A percentile compares a stretch with the other conserved stretches of the same genome.
Evolutionary conservation across 257 asterid species (phyloP).

Genomic region (Solanum etuberosum): DNA sequence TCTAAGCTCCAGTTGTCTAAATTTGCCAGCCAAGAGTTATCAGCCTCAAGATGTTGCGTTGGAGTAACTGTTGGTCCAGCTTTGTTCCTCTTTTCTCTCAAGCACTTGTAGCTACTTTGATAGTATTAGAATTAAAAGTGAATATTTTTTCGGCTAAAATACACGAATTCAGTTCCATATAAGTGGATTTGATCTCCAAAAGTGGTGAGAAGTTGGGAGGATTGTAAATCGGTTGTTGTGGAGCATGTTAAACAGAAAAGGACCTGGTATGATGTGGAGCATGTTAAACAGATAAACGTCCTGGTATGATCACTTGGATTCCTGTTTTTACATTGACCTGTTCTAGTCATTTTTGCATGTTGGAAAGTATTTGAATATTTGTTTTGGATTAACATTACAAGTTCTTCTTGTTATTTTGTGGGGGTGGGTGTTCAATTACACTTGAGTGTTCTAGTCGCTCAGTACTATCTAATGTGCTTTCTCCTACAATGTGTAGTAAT

Average conservation of each 20-base stretch:
- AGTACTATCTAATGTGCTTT: background rate
- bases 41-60: background rate
- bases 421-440: too few species aligned
- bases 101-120: background rate
- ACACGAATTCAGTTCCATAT: background rate
- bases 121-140: background rate
- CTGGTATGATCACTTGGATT: too few species aligned
- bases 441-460: background rate
- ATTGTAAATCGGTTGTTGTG: background rate
- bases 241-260: background rate
- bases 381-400: too few species aligned
- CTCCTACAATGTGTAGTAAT: background rate
- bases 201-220: too few species aligned
- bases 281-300: background rate
- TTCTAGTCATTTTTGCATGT: too few species aligned
- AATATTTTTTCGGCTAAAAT: too few species aligned
- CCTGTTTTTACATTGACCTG: too few species aligned
- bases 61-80: background rate
- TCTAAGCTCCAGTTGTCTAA: background rate
- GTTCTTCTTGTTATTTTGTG: too few species aligned
- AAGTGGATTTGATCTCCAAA: background rate
- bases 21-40: background rate
- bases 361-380: too few species aligned
- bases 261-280: background rate
- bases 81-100: background rate